These are phyloP conservation scores for Microthlaspi erraticum DNA, from an alignment of 345 rosid genomes.

Conservation along the genomic window DNA sequence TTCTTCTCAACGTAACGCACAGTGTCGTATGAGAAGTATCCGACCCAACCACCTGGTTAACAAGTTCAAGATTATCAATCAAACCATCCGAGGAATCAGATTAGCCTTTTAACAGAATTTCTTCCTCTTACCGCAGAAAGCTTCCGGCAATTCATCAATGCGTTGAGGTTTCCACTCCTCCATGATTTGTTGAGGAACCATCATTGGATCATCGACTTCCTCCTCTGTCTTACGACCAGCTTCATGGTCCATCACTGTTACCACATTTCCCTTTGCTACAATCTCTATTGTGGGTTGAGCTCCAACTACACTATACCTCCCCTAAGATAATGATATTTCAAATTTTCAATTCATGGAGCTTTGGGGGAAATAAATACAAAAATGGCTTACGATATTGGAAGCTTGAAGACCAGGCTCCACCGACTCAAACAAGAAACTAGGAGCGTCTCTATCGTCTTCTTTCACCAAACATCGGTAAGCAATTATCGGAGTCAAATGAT, in stretches of 20 bases:
- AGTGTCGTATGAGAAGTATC: slow-evolving; percentile 93
- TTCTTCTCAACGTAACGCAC: slow-evolving; percentile 89
- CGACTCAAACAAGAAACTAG: slow-evolving; percentile 90
- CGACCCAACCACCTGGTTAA: slow-evolving; percentile 92
- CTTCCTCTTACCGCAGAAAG: slow-evolving; percentile 69
- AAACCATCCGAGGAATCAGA: slow-evolving; percentile 6
- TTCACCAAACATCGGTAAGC: slow-evolving; percentile 90
- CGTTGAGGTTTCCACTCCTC: slow-evolving; percentile 86
- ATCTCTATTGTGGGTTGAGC: slow-evolving; percentile 94
- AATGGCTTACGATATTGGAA: slow-evolving; percentile 62
- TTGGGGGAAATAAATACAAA: not conserved
- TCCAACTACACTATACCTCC: slow-evolving; percentile 86
- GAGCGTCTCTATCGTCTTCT: slow-evolving; percentile 96
- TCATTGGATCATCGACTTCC: slow-evolving; percentile 92
- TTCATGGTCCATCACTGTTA: slow-evolving; percentile 80
- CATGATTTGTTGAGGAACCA: slow-evolving; percentile 79
- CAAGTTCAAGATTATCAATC: slow-evolving; percentile 9
- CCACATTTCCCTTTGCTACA: slow-evolving; percentile 80
- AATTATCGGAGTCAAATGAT: slow-evolving; percentile 89
- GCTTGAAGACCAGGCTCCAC: slow-evolving; percentile 78
- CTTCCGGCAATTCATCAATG: slow-evolving; percentile 83
- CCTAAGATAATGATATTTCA: slow-evolving; percentile 49
- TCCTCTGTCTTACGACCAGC: slow-evolving; percentile 66
- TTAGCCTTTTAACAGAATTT: not conserved
- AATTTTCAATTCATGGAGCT: not conserved